Base-by-base conservation (phyloP, 2,329 filamentous ascomycete species). In the Penicillium sp. region DNA sequence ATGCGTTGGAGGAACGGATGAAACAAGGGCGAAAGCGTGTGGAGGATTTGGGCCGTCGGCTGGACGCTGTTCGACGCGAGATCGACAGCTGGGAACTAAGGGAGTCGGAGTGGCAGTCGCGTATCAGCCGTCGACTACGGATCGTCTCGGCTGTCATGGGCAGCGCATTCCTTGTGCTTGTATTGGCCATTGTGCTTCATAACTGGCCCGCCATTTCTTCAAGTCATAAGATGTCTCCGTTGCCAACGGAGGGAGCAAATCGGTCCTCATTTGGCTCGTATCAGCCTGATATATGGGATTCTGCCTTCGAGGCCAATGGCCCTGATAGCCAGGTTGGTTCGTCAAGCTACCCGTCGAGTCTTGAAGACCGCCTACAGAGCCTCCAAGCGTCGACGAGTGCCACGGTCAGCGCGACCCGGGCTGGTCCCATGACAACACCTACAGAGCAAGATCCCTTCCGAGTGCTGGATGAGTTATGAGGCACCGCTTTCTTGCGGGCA, bases 51-150 rank as follows among this genome's bases (percentile, higher is more conserved):
- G 69, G 69, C 13, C 53, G 65, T 33, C 67, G 74, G 33, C 63
- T 79, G 13, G 70, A 74, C 27, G 60, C 54, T 2, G 74, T 75
- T 28, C 63, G 70, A 36, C 51, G 57, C 14, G 67, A 69, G 53
- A 74, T 78, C 39, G 67, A 74, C 48, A 63, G 60, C 31, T 77
- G 74, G 72, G 74, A 77, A 50, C 63, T 63, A 44, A 63, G 67
- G 48, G 75, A 79, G 50, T 60, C 59, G 10, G 72, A 77, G 47
- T 75, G 69, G 68, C 72, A 75, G 62, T 66, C 61, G 28, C 66
- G 68, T 20, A 63, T 73, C 6, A 69, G 64, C 38, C 66, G 71
- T 45, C 61, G 73, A 39, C 56, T 75, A 36, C 69, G 71, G 18
- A 67, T 76, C 20, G 63, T 73, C 51, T 75, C 70, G 72, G 62